Conservation (phyloP, 257 asterid genomes). For the Echium plantagineum region DNA sequence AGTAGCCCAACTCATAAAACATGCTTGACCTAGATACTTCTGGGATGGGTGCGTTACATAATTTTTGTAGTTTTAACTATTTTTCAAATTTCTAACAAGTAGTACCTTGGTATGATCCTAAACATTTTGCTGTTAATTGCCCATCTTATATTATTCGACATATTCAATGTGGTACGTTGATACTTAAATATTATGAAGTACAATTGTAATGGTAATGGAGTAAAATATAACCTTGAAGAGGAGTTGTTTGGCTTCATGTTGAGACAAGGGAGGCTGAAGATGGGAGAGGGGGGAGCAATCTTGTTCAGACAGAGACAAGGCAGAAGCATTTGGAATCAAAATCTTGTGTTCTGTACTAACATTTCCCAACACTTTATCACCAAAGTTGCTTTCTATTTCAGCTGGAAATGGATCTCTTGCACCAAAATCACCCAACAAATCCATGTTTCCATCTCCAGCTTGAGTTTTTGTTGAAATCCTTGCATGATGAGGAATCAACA, state of each 20-base stretch:
- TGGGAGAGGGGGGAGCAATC: slow-evolving; percentile 32
- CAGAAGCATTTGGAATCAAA: slow-evolving; percentile 60
- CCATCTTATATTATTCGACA: too few species aligned
- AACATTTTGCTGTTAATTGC: too few species aligned
- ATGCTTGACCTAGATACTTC: too few species aligned
- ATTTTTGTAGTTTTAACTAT: too few species aligned
- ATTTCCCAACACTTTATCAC: slow-evolving; percentile 50
- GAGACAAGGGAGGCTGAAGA: slow-evolving; percentile 38
- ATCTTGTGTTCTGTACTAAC: slow-evolving; percentile 75
- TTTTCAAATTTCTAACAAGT: too few species aligned
- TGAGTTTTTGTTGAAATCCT: slow-evolving; percentile 14
- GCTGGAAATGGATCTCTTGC: slow-evolving; percentile 93
- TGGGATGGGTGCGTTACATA: too few species aligned
- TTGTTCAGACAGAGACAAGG: slow-evolving; percentile 53
- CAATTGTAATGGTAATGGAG: too few species aligned
- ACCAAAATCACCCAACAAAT: slow-evolving; percentile 70
- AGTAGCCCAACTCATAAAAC: too few species aligned
- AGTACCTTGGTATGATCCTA: too few species aligned
- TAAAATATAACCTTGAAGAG: slow-evolving; percentile 38
- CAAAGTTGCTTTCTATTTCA: slow-evolving; percentile 67
- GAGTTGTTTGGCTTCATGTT: slow-evolving; percentile 39
- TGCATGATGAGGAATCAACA: background rate
- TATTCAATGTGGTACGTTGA: too few species aligned
- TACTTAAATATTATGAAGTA: too few species aligned
- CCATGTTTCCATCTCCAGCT: slow-evolving; percentile 20